Base-by-base conservation (phyloP, 139 green algal species). In the Volvox reticuliferus region DNA sequence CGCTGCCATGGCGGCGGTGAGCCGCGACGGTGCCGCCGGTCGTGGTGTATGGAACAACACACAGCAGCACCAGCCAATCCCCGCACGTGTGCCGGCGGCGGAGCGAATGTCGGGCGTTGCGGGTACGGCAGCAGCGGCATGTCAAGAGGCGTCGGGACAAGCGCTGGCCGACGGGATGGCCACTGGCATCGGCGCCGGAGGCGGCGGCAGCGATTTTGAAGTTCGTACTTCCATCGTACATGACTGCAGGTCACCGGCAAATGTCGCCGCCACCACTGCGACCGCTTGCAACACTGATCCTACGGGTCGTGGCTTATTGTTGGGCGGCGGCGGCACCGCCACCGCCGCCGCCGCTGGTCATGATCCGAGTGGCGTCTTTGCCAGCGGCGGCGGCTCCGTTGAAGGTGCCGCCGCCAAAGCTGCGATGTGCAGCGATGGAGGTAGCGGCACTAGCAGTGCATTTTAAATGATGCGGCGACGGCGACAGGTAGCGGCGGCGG, bases 361-460 rank as follows among this genome's bases (percentile, higher is more conserved):
- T 32, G 61, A 76, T 24, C 37, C 36, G 37, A 68, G 20, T 44
- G 78, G 78, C 22, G 17, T 44, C 13, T 71, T 86, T 44, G n/a
- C 20, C 36, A 73, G 80, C 50, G 50, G 50, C 28, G 50, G 80
- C 12, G 50, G 80, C 44, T 86, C 50, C 32, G 80, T 71, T 18
- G 50, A 86, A 6, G 80, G 80, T 24, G 80, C 62, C 1, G 82
- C 82, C 20, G 82, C 65, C 65, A 79, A 79, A 36, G 82, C 55
- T 0, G 82, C 33, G 26, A n/a, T 30, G 35, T 89, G 68, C 68
- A 89, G 84, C 37, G 84, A 89, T 17, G 84, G 84, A 19, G 67
- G 84, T 37, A 81, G 68, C 68, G 84, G 84, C 68, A 81, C 84
- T 18, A 81, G 84, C 65, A 88, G 82, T 12, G 82, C 65, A 5